Evolutionary conservation across 2,329 filamentous ascomycete genomes (phyloP), one percentile per base, ranked within the genome.

Genomic region (Cylindrodendrum hubeiense): DNA sequence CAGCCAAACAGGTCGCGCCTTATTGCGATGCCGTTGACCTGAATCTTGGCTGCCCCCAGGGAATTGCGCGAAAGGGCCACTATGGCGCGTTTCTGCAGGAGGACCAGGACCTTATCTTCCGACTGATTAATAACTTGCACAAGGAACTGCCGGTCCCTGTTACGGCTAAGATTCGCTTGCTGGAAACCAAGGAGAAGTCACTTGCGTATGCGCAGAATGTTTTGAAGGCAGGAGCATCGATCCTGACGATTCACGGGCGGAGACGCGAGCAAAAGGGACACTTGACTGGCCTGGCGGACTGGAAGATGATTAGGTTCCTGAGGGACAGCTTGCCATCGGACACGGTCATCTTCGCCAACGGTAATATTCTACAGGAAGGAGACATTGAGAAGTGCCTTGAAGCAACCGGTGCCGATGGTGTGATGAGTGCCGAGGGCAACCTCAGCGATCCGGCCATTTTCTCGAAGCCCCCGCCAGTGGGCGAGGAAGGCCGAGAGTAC

Each of bases 371-470:
- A 63, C 91, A 93, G 77, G 86, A 91, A 63, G 90, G 85, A 0
- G 95, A 99, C 77, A 83, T 99, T 12, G 87, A 91, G 54, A 83
- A 82, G 21, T 98, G 95, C 75, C 82, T 99, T 21, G 87, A 90
- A 53, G 93, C 86, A 5, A 99, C 96, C 1, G 94, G 95, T 1
- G 95, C 91, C 2, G 96, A 99, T 78, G 96, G 88, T 19, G 89
- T 99, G 55, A 98, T 99, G 96, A 95, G 92, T 71, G 96, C 96
- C 5, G 96, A 99, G 80, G 96, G 94, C 0, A 97, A 98, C 76
- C 86, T 99, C 0, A 95, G 94, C 75, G 94, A 99, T 76, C 96
- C 96, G 0, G 90, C 89, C 2, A 91, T 99, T 46, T 99, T 99
- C 76, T 89, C 91, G 15, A 81, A 84, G 33, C 85, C 89, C 17